These are phyloP conservation scores for Acanthamoeba lenticulata DNA, from an alignment of 208 protist species.

Conservation along the genomic window DNA sequence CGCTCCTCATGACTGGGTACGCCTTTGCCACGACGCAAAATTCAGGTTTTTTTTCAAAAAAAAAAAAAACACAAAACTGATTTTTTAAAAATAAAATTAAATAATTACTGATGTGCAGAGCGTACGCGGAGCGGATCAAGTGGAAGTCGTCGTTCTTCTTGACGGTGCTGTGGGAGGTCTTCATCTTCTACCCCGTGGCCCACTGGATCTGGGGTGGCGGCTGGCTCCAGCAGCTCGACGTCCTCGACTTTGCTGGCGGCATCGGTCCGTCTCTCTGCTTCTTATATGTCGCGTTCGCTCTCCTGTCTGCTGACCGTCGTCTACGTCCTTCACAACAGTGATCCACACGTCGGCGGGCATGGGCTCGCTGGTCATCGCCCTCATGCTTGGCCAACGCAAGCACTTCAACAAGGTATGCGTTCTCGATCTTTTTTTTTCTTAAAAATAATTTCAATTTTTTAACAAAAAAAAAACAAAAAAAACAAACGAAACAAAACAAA, in stretches of 20 bases:
- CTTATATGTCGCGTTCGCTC: background rate
- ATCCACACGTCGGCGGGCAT: constrained; percentile 87
- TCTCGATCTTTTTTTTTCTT: no score
- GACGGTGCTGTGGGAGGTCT: constrained; percentile 84
- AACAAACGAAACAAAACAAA: no score
- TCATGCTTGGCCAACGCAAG: constrained; percentile 74
- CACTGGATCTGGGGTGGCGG: constrained; percentile 86
- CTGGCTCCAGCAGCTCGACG: constrained; percentile 79
- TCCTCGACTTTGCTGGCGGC: constrained; percentile 89
- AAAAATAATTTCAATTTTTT: no score
- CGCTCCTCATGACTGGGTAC: constrained; percentile 88
- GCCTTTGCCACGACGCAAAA: no score
- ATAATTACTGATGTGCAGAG: constrained; percentile 55
- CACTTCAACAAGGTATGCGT: constrained; percentile 61
- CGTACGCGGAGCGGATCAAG: constrained; percentile 75
- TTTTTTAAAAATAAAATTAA: no score
- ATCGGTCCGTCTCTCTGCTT: background rate
- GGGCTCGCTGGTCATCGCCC: constrained; percentile 74
- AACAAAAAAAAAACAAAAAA: no score
- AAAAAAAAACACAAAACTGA: no score
- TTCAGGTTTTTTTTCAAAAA: no score
- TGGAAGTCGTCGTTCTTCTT: constrained; percentile 82
- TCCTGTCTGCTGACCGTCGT: background rate
- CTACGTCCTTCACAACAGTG: constrained; percentile 72
- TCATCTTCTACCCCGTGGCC: constrained; percentile 89